These are phyloP conservation scores for Ensete glaucum DNA, from an alignment of 176 grass and related monocot species.

Conservation along the genomic window DNA sequence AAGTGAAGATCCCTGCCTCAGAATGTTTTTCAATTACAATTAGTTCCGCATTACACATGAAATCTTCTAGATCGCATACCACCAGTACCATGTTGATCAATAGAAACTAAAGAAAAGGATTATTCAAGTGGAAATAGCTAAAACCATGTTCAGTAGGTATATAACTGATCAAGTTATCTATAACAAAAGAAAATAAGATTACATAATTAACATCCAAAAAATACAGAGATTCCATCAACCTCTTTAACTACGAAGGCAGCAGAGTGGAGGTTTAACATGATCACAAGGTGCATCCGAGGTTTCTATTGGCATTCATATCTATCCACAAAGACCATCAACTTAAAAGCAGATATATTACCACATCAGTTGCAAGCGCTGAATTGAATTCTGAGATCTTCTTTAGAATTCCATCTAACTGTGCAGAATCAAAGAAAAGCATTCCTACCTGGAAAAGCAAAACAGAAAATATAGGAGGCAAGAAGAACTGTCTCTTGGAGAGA, in stretches of 20 bases:
- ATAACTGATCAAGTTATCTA: neutral
- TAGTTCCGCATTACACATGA: too few relatives aligned
- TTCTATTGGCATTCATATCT: neutral
- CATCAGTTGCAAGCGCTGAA: slow-evolving; percentile 40
- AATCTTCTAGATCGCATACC: too few relatives aligned
- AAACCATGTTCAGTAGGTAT: neutral
- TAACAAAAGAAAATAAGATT: neutral
- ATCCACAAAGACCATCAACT: neutral
- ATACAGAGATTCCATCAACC: too few relatives aligned
- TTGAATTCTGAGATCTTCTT: slow-evolving; percentile 93
- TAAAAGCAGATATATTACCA: slow-evolving; percentile 36
- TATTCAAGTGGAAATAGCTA: neutral
- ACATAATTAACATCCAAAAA: too few relatives aligned
- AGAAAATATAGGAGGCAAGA: neutral
- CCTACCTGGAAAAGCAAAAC: slow-evolving; percentile 45
- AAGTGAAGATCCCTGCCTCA: too few relatives aligned
- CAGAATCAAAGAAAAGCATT: slow-evolving; percentile 91
- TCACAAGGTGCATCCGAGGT: neutral
- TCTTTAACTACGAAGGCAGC: too few relatives aligned
- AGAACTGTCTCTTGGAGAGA: neutral
- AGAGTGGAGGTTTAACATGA: too few relatives aligned
- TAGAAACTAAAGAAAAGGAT: neutral
- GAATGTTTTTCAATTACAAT: too few relatives aligned
- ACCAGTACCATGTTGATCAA: neutral
- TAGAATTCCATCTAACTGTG: slow-evolving; percentile 89